These are phyloP conservation scores for Aspergillus neoniger DNA, from an alignment of 2,329 filamentous ascomycete species.

Conservation along the genomic window DNA sequence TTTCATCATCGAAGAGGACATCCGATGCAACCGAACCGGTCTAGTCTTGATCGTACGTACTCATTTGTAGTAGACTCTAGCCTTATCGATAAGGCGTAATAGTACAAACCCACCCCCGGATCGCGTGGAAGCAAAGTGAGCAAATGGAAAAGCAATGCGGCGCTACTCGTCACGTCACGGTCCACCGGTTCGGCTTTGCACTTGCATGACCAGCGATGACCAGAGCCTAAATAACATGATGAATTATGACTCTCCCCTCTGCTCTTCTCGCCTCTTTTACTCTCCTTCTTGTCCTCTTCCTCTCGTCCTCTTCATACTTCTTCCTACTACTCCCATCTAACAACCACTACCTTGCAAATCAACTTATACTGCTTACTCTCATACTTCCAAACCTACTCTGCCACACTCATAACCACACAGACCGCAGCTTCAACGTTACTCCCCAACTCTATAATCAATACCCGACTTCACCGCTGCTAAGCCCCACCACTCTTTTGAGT, in stretches of 20 bases:
- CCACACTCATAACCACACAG: neutral
- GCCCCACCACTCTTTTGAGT: constrained; percentile 17
- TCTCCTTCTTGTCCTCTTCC: neutral
- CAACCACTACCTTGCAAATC: neutral
- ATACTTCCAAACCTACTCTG: neutral
- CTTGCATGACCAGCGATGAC: neutral
- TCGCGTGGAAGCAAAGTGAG: constrained; percentile 18
- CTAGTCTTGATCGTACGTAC: constrained; percentile 12
- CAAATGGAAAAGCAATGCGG: constrained; percentile 26
- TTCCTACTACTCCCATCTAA: neutral
- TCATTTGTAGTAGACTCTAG: neutral
- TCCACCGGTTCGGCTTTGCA: neutral
- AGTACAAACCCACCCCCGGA: constrained; percentile 23
- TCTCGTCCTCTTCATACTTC: neutral
- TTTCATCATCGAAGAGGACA: constrained; percentile 20
- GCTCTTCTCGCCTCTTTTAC: neutral
- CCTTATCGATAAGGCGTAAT: constrained; percentile 29
- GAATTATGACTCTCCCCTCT: neutral
- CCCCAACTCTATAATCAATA: constrained; percentile 6
- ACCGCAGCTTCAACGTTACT: neutral
- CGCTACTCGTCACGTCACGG: constrained; percentile 32
- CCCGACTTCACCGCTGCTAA: constrained; percentile 11
- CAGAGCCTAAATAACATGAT: neutral
- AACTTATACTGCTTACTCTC: neutral
- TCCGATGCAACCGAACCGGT: constrained; percentile 23